Base-by-base conservation (phyloP, 2,329 filamentous ascomycete species). In the Ophiostoma sp. region DNA sequence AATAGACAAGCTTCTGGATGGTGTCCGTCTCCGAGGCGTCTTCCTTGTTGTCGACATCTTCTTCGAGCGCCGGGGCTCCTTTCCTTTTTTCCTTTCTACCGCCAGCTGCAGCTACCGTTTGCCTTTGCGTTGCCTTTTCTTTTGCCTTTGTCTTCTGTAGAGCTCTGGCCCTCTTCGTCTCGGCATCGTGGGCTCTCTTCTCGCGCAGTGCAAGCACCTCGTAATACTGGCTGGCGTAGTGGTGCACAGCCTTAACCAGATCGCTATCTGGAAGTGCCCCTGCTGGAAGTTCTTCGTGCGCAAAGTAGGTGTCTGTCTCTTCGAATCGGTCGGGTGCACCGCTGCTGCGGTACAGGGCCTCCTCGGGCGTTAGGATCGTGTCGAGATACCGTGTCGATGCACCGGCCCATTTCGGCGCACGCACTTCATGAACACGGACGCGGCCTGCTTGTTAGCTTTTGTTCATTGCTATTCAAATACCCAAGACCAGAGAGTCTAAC, bases 241-340 rank as follows among this genome's bases (percentile, higher is more conserved):
- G 79, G 77, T 93, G 90, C 4, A 92, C 75, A 0, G 86, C 84
- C 75, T 87, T 89, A 67, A 93, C 79, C 64, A 93, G 79, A 72
- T 92, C 88, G 69, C 87, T 88, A 55, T 87, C 84, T 5, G 91
- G 91, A 16, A 93, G 79, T 8, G 79, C 77, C 6, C 42, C 45
- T 0, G 36, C 12, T 2, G 79, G 79, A 14, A 86, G 78, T n/a
- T 86, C 77, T 68, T 87, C 84, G 75, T 89, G 83, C 4, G 88
- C 84, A 73, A 85, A 86, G 78, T 93, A 93, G 70, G 89, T 81
- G 76, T 93, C 90, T 69, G 86, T 83, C 77, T 93, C 90, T 67
- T 84, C 84, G 74, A 87, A 92, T 67, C 89, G 86, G 27, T 81
- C 78, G 2, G 90, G 90, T 1, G 90, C 89, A 69, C 84, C 79